Percentiles rank a stretch among this genome's conserved stretches.
Conservation (phyloP, 257 asterid genomes). For the Scutellaria barbata region DNA sequence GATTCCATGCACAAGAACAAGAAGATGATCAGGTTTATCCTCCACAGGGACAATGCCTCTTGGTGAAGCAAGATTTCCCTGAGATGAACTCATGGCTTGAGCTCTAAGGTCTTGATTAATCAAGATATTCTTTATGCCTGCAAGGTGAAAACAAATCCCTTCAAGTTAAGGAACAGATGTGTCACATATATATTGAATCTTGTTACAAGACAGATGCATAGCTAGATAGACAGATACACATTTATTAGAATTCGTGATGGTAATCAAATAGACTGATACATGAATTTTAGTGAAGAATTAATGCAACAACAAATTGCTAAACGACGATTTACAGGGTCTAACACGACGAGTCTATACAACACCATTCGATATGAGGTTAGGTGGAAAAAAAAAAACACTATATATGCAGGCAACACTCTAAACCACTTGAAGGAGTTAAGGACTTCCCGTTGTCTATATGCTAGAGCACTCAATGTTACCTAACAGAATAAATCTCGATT, state of each 20-base stretch:
- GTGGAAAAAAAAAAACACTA: too few relatives aligned
- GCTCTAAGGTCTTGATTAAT: constrained; percentile 55
- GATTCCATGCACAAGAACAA: constrained; percentile 97
- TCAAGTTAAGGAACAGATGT: not conserved
- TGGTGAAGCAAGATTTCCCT: constrained; percentile 55
- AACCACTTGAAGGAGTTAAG: not conserved
- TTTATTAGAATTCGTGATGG: not conserved
- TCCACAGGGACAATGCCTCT: constrained; percentile 43
- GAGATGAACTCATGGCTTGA: constrained; percentile 68
- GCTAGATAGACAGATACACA: not conserved
- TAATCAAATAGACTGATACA: not conserved
- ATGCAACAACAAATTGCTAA: not conserved
- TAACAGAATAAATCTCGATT: not conserved
- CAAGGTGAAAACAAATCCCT: constrained; percentile 29
- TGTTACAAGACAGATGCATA: not conserved
- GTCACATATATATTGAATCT: not conserved
- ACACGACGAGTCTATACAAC: not conserved
- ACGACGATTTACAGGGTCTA: not conserved
- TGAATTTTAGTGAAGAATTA: not conserved
- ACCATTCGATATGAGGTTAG: not conserved
- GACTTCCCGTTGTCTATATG: not conserved
- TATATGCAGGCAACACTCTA: too few relatives aligned
- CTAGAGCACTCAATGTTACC: not conserved
- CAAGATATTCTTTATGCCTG: constrained; percentile 65
- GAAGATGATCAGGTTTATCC: constrained; percentile 87